Evolutionary conservation across 2,329 filamentous ascomycete species (phyloP), one percentile per base, ranked within the genome.

Genomic region (Elsinoe perseae): DNA sequence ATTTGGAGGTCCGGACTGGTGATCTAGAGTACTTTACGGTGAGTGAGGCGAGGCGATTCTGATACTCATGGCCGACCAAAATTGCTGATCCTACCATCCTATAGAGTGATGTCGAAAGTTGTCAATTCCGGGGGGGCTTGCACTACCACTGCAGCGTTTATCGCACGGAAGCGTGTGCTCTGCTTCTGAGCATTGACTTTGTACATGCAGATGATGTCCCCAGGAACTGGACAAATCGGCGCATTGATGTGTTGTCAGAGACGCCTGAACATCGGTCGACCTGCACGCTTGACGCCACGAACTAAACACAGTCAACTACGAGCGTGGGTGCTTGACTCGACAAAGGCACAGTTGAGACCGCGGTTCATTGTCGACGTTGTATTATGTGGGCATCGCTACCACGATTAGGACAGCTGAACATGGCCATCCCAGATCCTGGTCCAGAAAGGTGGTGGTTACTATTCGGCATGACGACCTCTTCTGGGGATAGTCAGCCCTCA

Each of bases 171-270:
- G 44, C 20, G 30, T 34, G 32, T 38, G 28, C 25, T 38, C 30
- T 38, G 48, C 48, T 25, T 21, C 18, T 34, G 48, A 52, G 48
- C 48, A 52, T 52, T 52, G 48, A 52, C 48, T 52, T 34, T 52
- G 12, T 32, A 32, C 48, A 36, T 52, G 48, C 48, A 52, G 48
- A 34, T 34, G 18, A 34, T 21, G 32, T 52, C 28, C 30, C 48
- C 48, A 52, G 48, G 48, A 52, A 52, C 48, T 52, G 48, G 30
- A 52, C 48, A 38, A 52, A 52, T 52, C 48, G 48, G 48, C 40
- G 53, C 23, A 46, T n/a, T 30, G 53, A 56, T 56, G 53, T 56
- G 53, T 56, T 56, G 53, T 56, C 53, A 56, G 52, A 44, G 36
- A 30, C 40, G 53, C 53, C 28, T 56, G 38, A 32, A 44, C 53